Evolutionary conservation across 805 yeast genomes (phyloP).

Genomic region (Hanseniaspora thailandica): DNA sequence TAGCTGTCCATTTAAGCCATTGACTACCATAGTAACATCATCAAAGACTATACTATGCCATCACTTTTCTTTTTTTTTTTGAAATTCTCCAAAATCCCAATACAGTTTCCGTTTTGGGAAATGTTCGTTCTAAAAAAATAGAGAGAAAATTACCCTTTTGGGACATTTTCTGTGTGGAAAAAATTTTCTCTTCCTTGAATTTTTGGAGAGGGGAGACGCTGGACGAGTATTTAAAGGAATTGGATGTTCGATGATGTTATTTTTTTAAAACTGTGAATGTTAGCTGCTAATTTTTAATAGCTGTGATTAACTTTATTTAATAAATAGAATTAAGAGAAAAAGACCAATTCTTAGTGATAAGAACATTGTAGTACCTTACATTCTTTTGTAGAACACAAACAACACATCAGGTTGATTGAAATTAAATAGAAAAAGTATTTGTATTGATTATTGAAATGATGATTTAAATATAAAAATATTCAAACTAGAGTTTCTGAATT

Average conservation of each 20-base stretch:
- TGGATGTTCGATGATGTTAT: background rate
- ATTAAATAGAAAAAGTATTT: constrained; percentile 12
- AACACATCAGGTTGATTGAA: background rate
- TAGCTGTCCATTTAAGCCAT: too few relatives aligned
- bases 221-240: background rate
- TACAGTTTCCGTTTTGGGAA: background rate
- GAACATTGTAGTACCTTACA: background rate
- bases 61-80: too few relatives aligned
- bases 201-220: background rate
- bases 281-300: too few relatives aligned
- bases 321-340: too few relatives aligned
- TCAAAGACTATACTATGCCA: background rate
- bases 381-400: too few relatives aligned
- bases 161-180: too few relatives aligned
- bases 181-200: too few relatives aligned
- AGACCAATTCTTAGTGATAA: background rate
- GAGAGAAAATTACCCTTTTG: too few relatives aligned
- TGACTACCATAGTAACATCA: too few relatives aligned
- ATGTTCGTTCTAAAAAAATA: too few relatives aligned
- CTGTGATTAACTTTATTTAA: too few relatives aligned
- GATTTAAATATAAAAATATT: constrained; percentile 29
- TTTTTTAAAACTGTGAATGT: too few relatives aligned
- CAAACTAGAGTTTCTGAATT: constrained; percentile 37
- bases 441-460: constrained; percentile 20
- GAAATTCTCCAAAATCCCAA: background rate